A percentile compares a stretch with the other conserved stretches of the same genome.
phyloP scores from a whole-genome alignment of 2,329 filamentous ascomycete species.

The Pseudopithomyces chartarum region DNA sequence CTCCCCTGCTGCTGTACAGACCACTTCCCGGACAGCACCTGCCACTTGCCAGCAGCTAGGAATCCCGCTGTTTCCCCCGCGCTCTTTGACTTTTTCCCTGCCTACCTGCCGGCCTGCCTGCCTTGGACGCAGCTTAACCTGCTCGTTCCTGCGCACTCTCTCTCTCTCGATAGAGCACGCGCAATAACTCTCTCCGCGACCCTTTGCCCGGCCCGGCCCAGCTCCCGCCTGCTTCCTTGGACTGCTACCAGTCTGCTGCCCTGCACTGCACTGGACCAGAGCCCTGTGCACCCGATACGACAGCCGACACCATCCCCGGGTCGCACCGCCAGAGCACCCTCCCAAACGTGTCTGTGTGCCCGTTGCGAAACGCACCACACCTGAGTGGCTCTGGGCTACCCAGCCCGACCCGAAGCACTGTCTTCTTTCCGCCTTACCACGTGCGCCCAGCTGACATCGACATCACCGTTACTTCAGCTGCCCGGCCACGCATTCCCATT shows the following conservation, averaged over 20 bases:
- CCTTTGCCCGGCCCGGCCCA: constrained; percentile 7
- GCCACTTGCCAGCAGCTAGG: constrained; percentile 1
- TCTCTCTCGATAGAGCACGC: too few relatives aligned
- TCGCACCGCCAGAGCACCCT: constrained; percentile 5
- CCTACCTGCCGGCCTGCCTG: too few relatives aligned
- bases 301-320: neutral
- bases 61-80: constrained; percentile 6
- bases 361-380: constrained; percentile 1
- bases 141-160: constrained; percentile 27
- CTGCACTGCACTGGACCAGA: too few relatives aligned
- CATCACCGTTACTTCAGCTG: neutral
- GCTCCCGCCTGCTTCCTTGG: constrained; percentile 3
- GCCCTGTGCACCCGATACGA: too few relatives aligned
- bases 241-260: too few relatives aligned
- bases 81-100: constrained; percentile 9
- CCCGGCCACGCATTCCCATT: neutral
- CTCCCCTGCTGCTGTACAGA: neutral
- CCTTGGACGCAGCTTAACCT: constrained; percentile 21
- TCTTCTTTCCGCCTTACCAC: constrained; percentile 29
- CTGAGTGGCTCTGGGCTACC: constrained; percentile 1
- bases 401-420: constrained; percentile 2
- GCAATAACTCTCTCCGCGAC: neutral
- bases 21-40: neutral
- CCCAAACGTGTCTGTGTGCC: neutral
- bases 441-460: constrained; percentile 21